These are phyloP conservation scores for Periconia sp. DNA, from an alignment of 2,329 filamentous ascomycete species.

Conservation along the genomic window DNA sequence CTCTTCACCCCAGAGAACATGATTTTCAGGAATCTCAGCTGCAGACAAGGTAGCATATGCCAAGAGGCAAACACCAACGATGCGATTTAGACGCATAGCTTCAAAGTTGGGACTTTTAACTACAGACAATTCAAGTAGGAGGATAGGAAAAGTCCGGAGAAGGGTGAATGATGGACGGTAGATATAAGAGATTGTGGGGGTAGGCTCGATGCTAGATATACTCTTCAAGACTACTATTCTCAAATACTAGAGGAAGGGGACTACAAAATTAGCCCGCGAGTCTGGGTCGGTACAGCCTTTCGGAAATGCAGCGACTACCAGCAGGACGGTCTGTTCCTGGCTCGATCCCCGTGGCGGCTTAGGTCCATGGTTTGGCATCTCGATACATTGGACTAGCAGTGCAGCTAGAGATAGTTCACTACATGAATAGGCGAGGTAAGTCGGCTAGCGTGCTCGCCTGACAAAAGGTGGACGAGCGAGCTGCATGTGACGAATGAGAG, in stretches of 20 bases:
- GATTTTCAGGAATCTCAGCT: conserved; percentile 22
- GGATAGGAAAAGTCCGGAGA: neutral
- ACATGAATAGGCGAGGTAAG: no score
- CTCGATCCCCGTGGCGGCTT: neutral
- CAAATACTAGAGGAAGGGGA: neutral
- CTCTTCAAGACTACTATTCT: neutral
- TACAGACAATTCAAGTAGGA: neutral
- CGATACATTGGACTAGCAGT: no score
- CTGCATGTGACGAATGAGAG: neutral
- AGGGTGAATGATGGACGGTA: neutral
- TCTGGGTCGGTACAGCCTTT: neutral
- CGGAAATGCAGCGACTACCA: conserved; percentile 11
- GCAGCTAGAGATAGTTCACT: no score
- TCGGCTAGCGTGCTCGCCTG: neutral
- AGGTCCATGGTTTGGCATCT: conserved; percentile 2
- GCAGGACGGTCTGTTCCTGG: neutral
- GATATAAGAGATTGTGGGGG: neutral
- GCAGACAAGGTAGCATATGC: conserved; percentile 20
- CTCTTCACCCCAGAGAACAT: conserved; percentile 26
- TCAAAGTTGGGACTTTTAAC: neutral
- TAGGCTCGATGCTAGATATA: neutral
- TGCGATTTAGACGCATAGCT: conserved; percentile 20
- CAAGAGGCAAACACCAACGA: conserved; percentile 18
- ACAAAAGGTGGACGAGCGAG: neutral
- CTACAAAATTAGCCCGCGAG: neutral